Conservation (phyloP, 495 filamentous ascomycete genomes). For the Umbilicaria muhlenbergii region DNA sequence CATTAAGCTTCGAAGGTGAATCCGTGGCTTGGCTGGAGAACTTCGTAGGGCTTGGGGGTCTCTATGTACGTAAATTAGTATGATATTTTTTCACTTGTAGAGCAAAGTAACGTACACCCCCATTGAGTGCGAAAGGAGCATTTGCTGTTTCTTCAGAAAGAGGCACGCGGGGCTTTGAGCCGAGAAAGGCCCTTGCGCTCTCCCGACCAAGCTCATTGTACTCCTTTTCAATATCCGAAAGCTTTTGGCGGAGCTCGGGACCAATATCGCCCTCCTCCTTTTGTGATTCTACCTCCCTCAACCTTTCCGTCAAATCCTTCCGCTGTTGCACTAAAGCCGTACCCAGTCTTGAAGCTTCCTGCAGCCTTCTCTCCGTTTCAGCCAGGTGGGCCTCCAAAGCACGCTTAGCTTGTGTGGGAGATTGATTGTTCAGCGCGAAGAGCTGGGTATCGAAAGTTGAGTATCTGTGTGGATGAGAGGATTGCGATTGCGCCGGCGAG, state of each 20-base stretch:
- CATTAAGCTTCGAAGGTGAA: slow-evolving; percentile 79
- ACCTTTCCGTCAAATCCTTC: slow-evolving; percentile 57
- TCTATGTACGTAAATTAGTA: slow-evolving; percentile 25
- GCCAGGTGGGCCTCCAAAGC: slow-evolving; percentile 80
- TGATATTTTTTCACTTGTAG: not conserved
- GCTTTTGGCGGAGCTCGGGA: slow-evolving; percentile 65
- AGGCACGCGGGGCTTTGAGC: slow-evolving; percentile 59
- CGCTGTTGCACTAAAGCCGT: slow-evolving; percentile 74
- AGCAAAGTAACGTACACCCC: slow-evolving; percentile 11
- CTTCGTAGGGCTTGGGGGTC: slow-evolving; percentile 57
- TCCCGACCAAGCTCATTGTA: slow-evolving; percentile 91
- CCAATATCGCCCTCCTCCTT: slow-evolving; percentile 69
- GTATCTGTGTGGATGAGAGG: slow-evolving; percentile 49
- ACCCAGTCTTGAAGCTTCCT: slow-evolving; percentile 79
- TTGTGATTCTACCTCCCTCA: slow-evolving; percentile 71
- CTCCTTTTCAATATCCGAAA: slow-evolving; percentile 79
- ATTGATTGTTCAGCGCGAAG: slow-evolving; percentile 57
- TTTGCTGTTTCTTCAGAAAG: slow-evolving; percentile 44
- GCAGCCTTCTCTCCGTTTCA: slow-evolving; percentile 79
- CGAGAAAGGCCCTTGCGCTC: slow-evolving; percentile 72
- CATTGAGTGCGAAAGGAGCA: slow-evolving; percentile 45
- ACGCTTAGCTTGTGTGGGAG: slow-evolving; percentile 69
- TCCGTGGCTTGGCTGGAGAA: slow-evolving; percentile 72
- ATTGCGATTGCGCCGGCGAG: slow-evolving; percentile 17
- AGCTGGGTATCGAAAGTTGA: slow-evolving; percentile 65